phyloP scores from a whole-genome alignment of 768 basidiomycete genomes.

The Xerocomus brunneocitrinus region DNA sequence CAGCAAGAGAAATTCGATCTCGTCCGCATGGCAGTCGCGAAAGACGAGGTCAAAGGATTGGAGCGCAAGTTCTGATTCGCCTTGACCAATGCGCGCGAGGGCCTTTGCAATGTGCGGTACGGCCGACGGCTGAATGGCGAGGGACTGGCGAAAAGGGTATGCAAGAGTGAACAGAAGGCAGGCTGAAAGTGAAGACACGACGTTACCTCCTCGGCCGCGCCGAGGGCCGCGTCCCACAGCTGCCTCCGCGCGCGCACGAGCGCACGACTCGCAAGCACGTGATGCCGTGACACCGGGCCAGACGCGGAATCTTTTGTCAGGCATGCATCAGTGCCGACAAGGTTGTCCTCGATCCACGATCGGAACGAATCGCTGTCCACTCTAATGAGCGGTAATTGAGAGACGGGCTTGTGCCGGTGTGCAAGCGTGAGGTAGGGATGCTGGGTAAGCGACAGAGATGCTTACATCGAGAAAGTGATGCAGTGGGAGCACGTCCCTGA shows the following conservation, averaged over 20 bases:
- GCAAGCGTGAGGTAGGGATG: neutral
- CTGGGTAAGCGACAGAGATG: neutral
- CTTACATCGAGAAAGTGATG: slow-evolving; percentile 1
- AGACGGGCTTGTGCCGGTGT: neutral
- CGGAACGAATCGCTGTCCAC: neutral
- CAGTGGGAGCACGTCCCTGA: slow-evolving; percentile 3
- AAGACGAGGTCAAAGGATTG: slow-evolving; percentile 2
- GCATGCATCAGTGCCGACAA: neutral
- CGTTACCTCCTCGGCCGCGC: neutral
- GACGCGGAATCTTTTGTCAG: neutral
- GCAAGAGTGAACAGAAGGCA: neutral
- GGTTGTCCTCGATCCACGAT: slow-evolving; percentile 2
- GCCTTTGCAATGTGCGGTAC: slow-evolving; percentile 5
- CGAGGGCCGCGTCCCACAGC: neutral
- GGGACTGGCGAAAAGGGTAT: neutral
- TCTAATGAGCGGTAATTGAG: slow-evolving; percentile 2
- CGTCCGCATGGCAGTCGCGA: neutral
- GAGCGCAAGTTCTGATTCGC: neutral
- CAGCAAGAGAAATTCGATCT: neutral
- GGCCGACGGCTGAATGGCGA: neutral
- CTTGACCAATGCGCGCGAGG: neutral
- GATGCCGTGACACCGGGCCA: neutral
- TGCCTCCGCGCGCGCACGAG: slow-evolving; percentile 1
- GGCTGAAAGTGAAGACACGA: neutral
- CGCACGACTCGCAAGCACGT: neutral